Evolutionary conservation across 108 stramenopile genomes (phyloP).

Genomic region (Discostella pseudostelligera): DNA sequence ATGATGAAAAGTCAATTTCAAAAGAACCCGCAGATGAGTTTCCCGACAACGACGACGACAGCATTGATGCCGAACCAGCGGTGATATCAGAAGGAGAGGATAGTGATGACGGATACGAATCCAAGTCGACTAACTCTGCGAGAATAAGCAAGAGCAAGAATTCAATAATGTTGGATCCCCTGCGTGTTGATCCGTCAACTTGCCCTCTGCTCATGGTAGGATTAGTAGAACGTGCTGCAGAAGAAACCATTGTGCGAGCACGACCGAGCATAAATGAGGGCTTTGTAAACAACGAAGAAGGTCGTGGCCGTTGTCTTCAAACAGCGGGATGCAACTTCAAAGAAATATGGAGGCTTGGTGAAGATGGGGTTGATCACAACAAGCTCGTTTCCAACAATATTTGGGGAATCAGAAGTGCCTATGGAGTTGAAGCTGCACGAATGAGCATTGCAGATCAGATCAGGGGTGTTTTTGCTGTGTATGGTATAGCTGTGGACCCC

Average conservation of each 20-base stretch:
- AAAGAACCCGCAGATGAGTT: conserved; percentile 40
- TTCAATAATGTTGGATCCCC: conserved; percentile 56
- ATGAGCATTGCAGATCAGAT: conserved; percentile 95
- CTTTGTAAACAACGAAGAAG: conserved; percentile 85
- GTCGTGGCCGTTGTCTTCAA: conserved; percentile 83
- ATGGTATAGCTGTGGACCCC: conserved; percentile 98
- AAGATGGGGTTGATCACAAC: conserved; percentile 84
- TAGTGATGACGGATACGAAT: conserved; percentile 25
- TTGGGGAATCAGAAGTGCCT: conserved; percentile 85
- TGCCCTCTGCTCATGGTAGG: conserved; percentile 98
- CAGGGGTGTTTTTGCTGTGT: conserved; percentile 96
- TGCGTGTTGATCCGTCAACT: conserved; percentile 75
- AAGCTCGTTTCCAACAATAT: conserved; percentile 91
- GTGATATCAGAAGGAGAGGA: conserved; percentile 45
- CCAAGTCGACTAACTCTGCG: conserved; percentile 28
- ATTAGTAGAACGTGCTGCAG: conserved; percentile 87
- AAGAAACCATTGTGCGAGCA: conserved; percentile 71
- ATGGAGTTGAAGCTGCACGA: conserved; percentile 98
- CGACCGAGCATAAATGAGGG: conserved; percentile 83
- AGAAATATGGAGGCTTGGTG: conserved; percentile 84
- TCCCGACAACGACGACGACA: conserved; percentile 49
- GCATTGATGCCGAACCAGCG: conserved; percentile 40
- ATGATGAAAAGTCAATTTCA: conserved; percentile 53
- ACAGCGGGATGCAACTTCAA: conserved; percentile 95
- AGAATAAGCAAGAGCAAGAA: conserved; percentile 57